phyloP scores from a whole-genome alignment of 441 rosid genomes.

The Biscutella auriculata region DNA sequence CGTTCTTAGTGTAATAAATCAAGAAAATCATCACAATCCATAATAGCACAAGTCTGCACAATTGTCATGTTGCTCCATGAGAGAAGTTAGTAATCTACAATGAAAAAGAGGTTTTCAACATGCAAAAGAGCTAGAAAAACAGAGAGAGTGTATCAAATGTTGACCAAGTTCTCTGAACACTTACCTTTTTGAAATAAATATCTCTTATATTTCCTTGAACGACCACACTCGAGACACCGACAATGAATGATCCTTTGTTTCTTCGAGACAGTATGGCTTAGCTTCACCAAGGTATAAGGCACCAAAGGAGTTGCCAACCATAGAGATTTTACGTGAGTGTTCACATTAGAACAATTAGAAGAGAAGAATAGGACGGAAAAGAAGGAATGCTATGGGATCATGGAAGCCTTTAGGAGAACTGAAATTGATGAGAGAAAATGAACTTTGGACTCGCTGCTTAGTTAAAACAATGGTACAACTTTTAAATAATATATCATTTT shows the following conservation, averaged over 20 bases:
- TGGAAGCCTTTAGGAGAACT: too few species aligned
- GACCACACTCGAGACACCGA: constrained; percentile 65
- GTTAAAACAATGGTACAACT: too few species aligned
- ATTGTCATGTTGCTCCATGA: constrained; percentile 78
- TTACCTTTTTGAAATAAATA: constrained; percentile 72
- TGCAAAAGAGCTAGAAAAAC: neutral
- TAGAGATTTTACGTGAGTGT: too few species aligned
- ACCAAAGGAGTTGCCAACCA: constrained; percentile 91
- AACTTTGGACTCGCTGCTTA: too few species aligned
- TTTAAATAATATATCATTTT: too few species aligned
- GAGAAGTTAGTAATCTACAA: constrained; percentile 86
- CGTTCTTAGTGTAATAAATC: constrained; percentile 74
- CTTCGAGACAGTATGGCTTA: constrained; percentile 61
- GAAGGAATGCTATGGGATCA: too few species aligned
- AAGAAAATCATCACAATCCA: constrained; percentile 84
- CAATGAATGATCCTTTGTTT: constrained; percentile 70
- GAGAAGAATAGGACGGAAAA: too few species aligned
- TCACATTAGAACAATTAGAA: too few species aligned
- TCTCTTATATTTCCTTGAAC: constrained; percentile 76
- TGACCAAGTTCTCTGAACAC: constrained; percentile 8
- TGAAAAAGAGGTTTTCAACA: neutral
- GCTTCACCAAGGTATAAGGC: constrained; percentile 69
- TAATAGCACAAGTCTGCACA: constrained; percentile 61
- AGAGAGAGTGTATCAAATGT: neutral
- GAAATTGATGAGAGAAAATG: too few species aligned